Percentiles rank a stretch among this genome's conserved stretches.
Evolutionary conservation across 306 rosid genomes (phyloP).

Genomic region (Inga laurina): DNA sequence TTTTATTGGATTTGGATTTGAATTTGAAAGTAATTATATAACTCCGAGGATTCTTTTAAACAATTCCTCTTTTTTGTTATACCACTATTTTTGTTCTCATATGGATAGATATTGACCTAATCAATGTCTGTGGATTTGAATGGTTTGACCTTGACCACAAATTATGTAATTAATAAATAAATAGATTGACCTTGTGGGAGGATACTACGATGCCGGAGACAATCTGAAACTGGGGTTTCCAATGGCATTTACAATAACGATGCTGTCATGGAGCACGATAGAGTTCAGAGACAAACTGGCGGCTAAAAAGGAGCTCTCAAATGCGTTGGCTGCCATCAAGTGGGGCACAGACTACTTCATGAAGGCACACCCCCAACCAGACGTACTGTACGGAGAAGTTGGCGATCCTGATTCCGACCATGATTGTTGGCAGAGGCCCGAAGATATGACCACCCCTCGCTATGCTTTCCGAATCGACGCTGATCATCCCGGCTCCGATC

Average conservation of each 20-base stretch:
- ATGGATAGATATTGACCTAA: too few relatives aligned
- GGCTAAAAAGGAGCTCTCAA: conserved; percentile 27
- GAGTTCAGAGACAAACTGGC: conserved; percentile 43
- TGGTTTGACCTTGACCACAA: neutral
- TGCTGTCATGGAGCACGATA: conserved; percentile 71
- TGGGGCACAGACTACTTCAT: conserved; percentile 74
- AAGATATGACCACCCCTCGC: conserved; percentile 65
- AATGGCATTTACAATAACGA: conserved; percentile 63
- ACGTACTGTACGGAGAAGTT: conserved; percentile 49
- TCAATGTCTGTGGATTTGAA: neutral
- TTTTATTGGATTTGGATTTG: neutral
- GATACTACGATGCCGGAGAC: conserved; percentile 83
- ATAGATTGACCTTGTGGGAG: conserved; percentile 59
- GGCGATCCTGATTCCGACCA: conserved; percentile 65
- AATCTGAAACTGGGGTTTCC: conserved; percentile 67
- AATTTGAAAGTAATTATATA: neutral
- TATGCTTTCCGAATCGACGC: conserved; percentile 35
- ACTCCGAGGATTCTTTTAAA: too few relatives aligned
- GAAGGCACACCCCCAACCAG: conserved; percentile 51
- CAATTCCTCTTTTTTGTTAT: too few relatives aligned
- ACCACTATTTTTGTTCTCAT: too few relatives aligned
- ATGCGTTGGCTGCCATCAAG: conserved; percentile 51
- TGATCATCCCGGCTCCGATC: conserved; percentile 58
- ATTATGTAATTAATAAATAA: neutral
- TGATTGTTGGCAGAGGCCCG: conserved; percentile 67